A percentile compares a stretch with the other conserved stretches of the same genome.
Conservation (phyloP, 495 filamentous ascomycete genomes). For the Aspergillus incahuasiensis region DNA sequence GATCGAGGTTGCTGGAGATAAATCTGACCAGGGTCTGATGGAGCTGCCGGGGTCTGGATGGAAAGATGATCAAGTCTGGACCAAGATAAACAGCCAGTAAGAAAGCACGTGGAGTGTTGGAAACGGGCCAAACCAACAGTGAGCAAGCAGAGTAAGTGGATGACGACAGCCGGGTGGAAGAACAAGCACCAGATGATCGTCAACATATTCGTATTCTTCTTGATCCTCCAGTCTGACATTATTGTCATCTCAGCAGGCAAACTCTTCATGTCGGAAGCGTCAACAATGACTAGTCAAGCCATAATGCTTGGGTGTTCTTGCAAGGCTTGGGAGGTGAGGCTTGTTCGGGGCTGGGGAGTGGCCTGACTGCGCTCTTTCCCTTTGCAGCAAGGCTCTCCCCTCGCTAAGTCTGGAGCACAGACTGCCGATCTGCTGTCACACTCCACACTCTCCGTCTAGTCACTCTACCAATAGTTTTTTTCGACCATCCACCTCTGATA, state of each 20-base stretch:
- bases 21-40: background rate
- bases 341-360: too few species aligned
- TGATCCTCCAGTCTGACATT: background rate
- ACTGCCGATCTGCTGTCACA: background rate
- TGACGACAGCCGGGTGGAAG: background rate
- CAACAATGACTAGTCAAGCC: background rate
- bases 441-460: too few species aligned
- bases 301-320: background rate
- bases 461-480: too few species aligned
- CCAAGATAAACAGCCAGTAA: background rate
- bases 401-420: background rate
- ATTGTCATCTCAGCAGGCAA: background rate
- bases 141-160: too few species aligned
- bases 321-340: too few species aligned
- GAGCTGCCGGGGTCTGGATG: background rate
- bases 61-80: background rate
- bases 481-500: too few species aligned
- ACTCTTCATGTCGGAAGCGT: background rate
- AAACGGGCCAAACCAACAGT: background rate
- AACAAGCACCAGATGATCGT: constrained; percentile 5
- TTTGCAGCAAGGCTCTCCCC: background rate
- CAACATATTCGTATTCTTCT: background rate
- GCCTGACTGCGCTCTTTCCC: background rate
- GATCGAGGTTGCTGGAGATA: background rate
- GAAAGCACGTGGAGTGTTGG: background rate